Conservation (phyloP, 2,329 filamentous ascomycete genomes). For the Penicillium rolfsii region DNA sequence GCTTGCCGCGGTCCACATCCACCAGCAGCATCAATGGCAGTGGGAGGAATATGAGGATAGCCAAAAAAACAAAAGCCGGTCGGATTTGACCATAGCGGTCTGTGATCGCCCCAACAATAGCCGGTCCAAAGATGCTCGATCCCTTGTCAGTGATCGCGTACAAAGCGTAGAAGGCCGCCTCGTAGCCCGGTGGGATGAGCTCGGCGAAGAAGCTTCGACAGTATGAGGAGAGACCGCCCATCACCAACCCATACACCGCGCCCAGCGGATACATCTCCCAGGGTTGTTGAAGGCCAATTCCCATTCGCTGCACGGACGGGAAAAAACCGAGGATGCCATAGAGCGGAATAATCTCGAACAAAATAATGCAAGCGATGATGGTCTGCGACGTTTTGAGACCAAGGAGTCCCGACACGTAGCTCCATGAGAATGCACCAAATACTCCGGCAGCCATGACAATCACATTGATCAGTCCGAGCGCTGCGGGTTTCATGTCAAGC, state of each 20-base stretch:
- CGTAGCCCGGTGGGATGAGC: conserved; percentile 88
- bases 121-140: conserved; percentile 88
- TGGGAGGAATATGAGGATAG: conserved; percentile 79
- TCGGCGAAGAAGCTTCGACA: conserved; percentile 92
- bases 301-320: conserved; percentile 73
- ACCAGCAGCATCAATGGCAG: conserved; percentile 84
- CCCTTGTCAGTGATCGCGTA: conserved; percentile 99
- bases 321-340: conserved; percentile 90
- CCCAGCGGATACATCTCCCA: conserved; percentile 98
- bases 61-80: conserved; percentile 90
- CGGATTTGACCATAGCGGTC: conserved; percentile 79
- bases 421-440: conserved; percentile 87
- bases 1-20: conserved; percentile 76
- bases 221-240: conserved; percentile 90
- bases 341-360: conserved; percentile 90
- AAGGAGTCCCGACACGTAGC: conserved; percentile 71
- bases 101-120: conserved; percentile 90
- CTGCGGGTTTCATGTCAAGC: conserved; percentile 84
- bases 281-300: conserved; percentile 84
- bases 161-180: conserved; percentile 93
- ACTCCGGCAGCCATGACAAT: conserved; percentile 85
- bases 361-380: conserved; percentile 83
- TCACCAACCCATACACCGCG: conserved; percentile 87
- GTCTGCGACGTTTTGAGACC: conserved; percentile 79
- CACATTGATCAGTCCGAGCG: conserved; percentile 89